Conservation (phyloP, 2,329 filamentous ascomycete species). For the Tolypocladium nubicola region DNA sequence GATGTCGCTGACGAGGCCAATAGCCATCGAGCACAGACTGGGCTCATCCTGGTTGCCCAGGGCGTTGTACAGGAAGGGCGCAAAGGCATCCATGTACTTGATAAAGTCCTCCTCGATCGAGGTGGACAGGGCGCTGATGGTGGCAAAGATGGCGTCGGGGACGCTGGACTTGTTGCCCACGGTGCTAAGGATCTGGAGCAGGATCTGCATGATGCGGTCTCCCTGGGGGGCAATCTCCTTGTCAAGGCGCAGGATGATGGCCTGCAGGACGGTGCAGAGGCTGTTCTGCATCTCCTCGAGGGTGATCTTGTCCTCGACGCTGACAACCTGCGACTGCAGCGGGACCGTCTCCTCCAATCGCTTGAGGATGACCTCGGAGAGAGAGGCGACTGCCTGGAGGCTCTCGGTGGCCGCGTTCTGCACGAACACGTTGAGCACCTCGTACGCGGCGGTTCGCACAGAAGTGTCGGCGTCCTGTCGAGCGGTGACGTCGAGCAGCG, state of each 20-base stretch:
- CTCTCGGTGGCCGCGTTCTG: slow-evolving; percentile 84
- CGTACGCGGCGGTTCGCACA: slow-evolving; percentile 89
- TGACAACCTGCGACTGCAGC: slow-evolving; percentile 88
- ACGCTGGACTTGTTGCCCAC: slow-evolving; percentile 83
- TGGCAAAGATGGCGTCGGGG: slow-evolving; percentile 86
- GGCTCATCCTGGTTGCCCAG: slow-evolving; percentile 94
- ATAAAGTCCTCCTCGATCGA: slow-evolving; percentile 86
- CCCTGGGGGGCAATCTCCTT: slow-evolving; percentile 83
- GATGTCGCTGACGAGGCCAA: slow-evolving; percentile 94
- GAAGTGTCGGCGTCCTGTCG: slow-evolving; percentile 74
- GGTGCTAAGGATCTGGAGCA: slow-evolving; percentile 69
- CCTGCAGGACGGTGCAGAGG: slow-evolving; percentile 79
- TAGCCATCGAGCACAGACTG: slow-evolving; percentile 89
- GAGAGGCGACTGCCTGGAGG: slow-evolving; percentile 64
- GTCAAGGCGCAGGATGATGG: slow-evolving; percentile 85
- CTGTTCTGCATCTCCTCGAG: slow-evolving; percentile 98
- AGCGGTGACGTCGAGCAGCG: slow-evolving; percentile 76
- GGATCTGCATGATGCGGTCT: slow-evolving; percentile 85
- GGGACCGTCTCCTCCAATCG: slow-evolving; percentile 82
- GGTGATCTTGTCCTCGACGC: slow-evolving; percentile 90
- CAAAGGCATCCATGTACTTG: slow-evolving; percentile 96
- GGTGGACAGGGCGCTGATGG: slow-evolving; percentile 83
- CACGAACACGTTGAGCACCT: slow-evolving; percentile 92
- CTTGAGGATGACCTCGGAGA: slow-evolving; percentile 83
- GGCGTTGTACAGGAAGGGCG: slow-evolving; percentile 85